phyloP scores from a whole-genome alignment of 208 protist genomes.

The Angomonas ambiguus region DNA sequence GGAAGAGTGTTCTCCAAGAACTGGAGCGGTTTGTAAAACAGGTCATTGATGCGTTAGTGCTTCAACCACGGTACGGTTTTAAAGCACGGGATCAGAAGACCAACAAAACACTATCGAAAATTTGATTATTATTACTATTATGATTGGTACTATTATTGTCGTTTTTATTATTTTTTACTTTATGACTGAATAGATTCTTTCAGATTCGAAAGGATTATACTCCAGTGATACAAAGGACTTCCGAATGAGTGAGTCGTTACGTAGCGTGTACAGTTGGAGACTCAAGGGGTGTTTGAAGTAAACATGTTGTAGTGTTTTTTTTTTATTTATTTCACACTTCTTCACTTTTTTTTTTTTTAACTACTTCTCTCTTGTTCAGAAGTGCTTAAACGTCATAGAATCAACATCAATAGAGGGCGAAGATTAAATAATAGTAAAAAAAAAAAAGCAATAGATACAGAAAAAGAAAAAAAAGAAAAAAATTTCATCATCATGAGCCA shows the following conservation, averaged over 20 bases:
- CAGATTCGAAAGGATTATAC: too few relatives aligned
- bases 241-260: too few relatives aligned
- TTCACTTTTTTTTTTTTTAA: background rate
- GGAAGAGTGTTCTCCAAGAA: slow-evolving; percentile 16
- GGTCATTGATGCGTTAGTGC: slow-evolving; percentile 59
- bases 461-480: background rate
- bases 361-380: too few relatives aligned
- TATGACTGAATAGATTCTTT: too few relatives aligned
- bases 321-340: slow-evolving; percentile 9
- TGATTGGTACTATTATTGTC: background rate
- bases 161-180: background rate
- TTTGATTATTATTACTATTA: background rate
- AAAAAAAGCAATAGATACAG: too few relatives aligned
- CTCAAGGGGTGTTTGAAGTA: too few relatives aligned
- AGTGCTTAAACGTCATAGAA: too few relatives aligned
- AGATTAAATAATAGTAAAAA: too few relatives aligned
- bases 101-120: background rate
- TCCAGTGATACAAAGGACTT: too few relatives aligned
- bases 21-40: slow-evolving; percentile 39
- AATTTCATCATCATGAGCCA: background rate
- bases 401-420: too few relatives aligned
- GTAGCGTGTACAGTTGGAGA: too few relatives aligned
- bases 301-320: slow-evolving; percentile 13
- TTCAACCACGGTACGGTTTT: slow-evolving; percentile 55
- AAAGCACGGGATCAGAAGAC: slow-evolving; percentile 26